These are phyloP conservation scores for Ophiosphaerella korrae DNA, from an alignment of 2,329 filamentous ascomycete genomes.

Conservation along the genomic window DNA sequence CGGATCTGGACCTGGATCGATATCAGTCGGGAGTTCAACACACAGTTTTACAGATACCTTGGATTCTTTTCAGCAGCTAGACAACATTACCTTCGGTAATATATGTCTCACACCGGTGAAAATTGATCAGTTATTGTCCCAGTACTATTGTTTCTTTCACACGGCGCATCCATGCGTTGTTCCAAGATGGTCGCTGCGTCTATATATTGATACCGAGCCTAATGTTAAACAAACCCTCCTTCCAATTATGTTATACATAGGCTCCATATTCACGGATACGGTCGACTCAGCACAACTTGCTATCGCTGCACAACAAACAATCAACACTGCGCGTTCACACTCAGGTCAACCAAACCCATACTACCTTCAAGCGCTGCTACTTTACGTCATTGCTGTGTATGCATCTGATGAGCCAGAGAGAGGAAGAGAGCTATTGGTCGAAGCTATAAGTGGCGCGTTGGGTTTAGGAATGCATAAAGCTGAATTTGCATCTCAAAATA, in stretches of 20 bases:
- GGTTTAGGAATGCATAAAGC: conserved; percentile 75
- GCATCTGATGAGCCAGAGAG: conserved; percentile 71
- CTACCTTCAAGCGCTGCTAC: conserved; percentile 73
- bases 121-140: conserved; percentile 19
- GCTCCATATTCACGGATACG: conserved; percentile 55
- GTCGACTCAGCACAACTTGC: conserved; percentile 48
- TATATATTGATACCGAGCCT: conserved; percentile 6
- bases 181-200: conserved; percentile 18
- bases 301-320: conserved; percentile 16
- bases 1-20: not conserved
- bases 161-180: conserved; percentile 25
- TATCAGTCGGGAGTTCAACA: conserved; percentile 11
- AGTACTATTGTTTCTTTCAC: conserved; percentile 28
- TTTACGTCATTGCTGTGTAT: conserved; percentile 77
- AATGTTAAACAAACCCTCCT: conserved; percentile 25
- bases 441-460: conserved; percentile 72
- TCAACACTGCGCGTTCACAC: conserved; percentile 6
- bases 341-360: conserved; percentile 45
- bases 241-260: conserved; percentile 59
- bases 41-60: conserved; percentile 13
- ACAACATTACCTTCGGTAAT: not conserved
- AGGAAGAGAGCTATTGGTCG: conserved; percentile 68
- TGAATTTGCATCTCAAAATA: conserved; percentile 66
- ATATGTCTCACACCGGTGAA: conserved; percentile 2
- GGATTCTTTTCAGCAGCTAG: conserved; percentile 5